A percentile compares a stretch with the other conserved stretches of the same genome.
Evolutionary conservation across 371 early-diverging fungal genomes (phyloP).

Genomic region (Conidiobolus coronatus): DNA sequence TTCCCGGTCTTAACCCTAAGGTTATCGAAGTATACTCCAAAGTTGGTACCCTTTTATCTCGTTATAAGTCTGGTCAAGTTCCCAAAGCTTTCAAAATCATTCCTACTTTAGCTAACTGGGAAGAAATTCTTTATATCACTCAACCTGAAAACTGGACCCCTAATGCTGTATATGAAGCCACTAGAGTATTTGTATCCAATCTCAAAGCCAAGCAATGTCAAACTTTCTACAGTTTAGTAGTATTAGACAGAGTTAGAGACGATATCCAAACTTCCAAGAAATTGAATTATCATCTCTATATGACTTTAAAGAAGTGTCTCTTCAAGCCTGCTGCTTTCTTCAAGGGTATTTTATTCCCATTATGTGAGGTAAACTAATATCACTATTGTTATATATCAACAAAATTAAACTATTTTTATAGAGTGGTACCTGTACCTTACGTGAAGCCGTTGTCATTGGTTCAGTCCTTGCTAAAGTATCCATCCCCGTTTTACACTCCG

Average conservation of each 20-base stretch:
- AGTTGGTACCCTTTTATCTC: conserved; percentile 73
- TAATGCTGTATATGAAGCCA: conserved; percentile 87
- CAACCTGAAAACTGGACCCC: conserved; percentile 87
- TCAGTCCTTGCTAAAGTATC: conserved; percentile 77
- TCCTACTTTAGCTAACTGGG: conserved; percentile 87
- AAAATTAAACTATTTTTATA: conserved; percentile 3
- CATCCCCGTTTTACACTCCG: conserved; percentile 85
- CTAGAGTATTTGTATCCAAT: conserved; percentile 86
- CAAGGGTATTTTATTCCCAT: conserved; percentile 88
- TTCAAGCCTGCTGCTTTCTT: conserved; percentile 95
- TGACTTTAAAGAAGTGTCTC: conserved; percentile 85
- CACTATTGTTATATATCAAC: background rate
- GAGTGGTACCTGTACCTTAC: conserved; percentile 77
- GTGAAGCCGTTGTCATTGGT: conserved; percentile 90
- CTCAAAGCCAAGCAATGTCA: conserved; percentile 81
- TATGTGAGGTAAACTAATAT: conserved; percentile 42
- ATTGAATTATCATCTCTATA: conserved; percentile 84
- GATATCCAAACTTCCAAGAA: conserved; percentile 89
- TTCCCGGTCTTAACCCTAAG: conserved; percentile 54
- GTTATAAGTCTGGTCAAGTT: conserved; percentile 87
- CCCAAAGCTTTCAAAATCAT: conserved; percentile 98
- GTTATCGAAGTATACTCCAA: conserved; percentile 87
- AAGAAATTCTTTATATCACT: conserved; percentile 80
- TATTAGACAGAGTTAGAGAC: conserved; percentile 77
- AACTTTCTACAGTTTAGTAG: conserved; percentile 57